Conservation (phyloP, 2,329 filamentous ascomycete species). For the Hymenoscyphus repandus region DNA sequence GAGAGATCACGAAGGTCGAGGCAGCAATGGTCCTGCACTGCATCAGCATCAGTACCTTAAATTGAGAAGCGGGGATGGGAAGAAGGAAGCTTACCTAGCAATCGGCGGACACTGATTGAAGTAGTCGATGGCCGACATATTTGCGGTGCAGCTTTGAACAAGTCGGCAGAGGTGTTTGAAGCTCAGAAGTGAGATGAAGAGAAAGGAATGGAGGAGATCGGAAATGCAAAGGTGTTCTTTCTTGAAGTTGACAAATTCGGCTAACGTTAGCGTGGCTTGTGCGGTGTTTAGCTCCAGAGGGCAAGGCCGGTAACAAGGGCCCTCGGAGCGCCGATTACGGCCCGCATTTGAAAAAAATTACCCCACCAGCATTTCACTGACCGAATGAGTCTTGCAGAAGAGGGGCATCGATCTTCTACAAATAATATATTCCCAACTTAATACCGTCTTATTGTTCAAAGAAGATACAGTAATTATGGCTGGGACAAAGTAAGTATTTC, state of each 20-base stretch:
- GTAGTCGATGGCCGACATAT: constrained; percentile 46
- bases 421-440: neutral
- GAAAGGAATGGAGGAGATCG: neutral
- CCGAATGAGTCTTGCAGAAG: constrained; percentile 16
- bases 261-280: neutral
- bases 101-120: constrained; percentile 64
- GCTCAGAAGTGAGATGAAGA: constrained; percentile 8
- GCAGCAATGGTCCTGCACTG: constrained; percentile 57
- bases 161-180: constrained; percentile 14
- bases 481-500: constrained; percentile 18
- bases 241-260: constrained; percentile 3
- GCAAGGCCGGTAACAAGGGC: no score
- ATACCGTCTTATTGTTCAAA: neutral
- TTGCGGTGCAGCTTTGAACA: constrained; percentile 5
- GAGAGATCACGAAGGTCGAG: constrained; percentile 53
- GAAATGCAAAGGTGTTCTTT: constrained; percentile 13
- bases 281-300: neutral
- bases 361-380: constrained; percentile 20
- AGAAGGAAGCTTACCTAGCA: constrained; percentile 47
- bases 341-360: constrained; percentile 8
- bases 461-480: constrained; percentile 19
- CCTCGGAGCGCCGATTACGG: constrained; percentile 16
- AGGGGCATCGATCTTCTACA: constrained; percentile 11
- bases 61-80: constrained; percentile 9
- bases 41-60: constrained; percentile 41